phyloP scores from a whole-genome alignment of 441 rosid species.

The Gossypium aridum region DNA sequence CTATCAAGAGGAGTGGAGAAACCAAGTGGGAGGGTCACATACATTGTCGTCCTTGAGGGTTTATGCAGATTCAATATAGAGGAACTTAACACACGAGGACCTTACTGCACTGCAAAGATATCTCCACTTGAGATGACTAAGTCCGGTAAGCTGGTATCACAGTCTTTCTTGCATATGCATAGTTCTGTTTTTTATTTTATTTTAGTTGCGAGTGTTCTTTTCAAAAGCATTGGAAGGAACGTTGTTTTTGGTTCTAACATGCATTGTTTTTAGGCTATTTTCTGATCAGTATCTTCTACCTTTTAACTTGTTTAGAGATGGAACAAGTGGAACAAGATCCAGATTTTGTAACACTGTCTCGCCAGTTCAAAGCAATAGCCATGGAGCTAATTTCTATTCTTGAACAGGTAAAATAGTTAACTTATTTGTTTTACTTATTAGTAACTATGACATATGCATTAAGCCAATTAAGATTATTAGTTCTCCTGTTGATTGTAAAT shows the following conservation, averaged over 20 bases:
- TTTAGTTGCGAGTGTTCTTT: background rate
- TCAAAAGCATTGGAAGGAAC: background rate
- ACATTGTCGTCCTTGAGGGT: constrained; percentile 97
- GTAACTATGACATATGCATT: background rate
- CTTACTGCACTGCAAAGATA: constrained; percentile 79
- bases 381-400: constrained; percentile 92
- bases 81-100: constrained; percentile 86
- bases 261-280: background rate
- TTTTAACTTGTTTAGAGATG: constrained; percentile 56
- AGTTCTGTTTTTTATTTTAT: background rate
- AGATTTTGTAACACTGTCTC: constrained; percentile 72
- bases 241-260: background rate
- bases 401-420: constrained; percentile 59
- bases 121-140: constrained; percentile 90
- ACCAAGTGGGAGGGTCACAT: constrained; percentile 98
- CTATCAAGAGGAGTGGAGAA: constrained; percentile 98
- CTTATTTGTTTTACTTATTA: background rate
- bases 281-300: constrained; percentile 13
- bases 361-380: constrained; percentile 92
- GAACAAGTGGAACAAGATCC: constrained; percentile 93
- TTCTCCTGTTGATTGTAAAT: constrained; percentile 6
- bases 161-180: background rate
- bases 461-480: background rate
- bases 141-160: constrained; percentile 43
- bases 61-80: constrained; percentile 88